A percentile compares a stretch with the other conserved stretches of the same genome.
Evolutionary conservation across 805 yeast genomes (phyloP).

Genomic region (Cyberlindnera xishuangbannaensis): DNA sequence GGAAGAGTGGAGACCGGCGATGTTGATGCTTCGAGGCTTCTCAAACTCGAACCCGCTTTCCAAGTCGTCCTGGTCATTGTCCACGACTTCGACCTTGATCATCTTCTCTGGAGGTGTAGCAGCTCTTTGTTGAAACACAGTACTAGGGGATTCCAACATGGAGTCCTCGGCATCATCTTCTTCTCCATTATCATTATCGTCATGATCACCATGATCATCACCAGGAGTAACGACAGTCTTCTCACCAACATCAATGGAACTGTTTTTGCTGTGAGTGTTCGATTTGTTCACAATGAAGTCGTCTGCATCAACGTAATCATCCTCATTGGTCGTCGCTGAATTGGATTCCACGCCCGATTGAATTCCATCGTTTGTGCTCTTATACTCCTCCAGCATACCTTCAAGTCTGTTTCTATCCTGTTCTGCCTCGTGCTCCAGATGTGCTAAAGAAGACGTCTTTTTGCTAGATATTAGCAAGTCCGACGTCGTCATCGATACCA

Average conservation of each 20-base stretch:
- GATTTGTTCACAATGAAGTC: conserved; percentile 17
- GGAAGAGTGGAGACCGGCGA: too few species aligned
- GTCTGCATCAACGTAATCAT: conserved; percentile 19
- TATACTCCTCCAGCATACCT: conserved; percentile 10
- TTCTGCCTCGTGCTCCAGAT: conserved; percentile 10
- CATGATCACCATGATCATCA: too few species aligned
- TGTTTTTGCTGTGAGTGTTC: conserved; percentile 1
- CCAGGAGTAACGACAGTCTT: too few species aligned
- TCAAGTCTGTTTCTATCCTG: conserved; percentile 14
- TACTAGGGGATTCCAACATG: background rate
- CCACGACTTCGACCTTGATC: too few species aligned
- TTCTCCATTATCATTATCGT: too few species aligned
- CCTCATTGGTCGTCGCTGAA: conserved; percentile 7
- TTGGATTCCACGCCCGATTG: background rate
- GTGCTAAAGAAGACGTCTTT: conserved; percentile 2
- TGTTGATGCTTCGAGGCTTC: too few species aligned
- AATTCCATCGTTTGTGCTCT: conserved; percentile 3
- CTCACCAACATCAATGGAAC: too few species aligned
- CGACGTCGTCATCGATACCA: conserved; percentile 11
- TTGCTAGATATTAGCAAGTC: conserved; percentile 7
- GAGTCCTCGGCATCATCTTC: conserved; percentile 1
- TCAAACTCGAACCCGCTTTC: conserved; percentile 6
- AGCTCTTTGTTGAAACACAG: background rate
- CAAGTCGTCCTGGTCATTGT: background rate
- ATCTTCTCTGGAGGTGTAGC: too few species aligned